Evolutionary conservation across 225 moss, liverwort and hornwort species (phyloP).

Genomic region (Pleurozium schreberi): DNA sequence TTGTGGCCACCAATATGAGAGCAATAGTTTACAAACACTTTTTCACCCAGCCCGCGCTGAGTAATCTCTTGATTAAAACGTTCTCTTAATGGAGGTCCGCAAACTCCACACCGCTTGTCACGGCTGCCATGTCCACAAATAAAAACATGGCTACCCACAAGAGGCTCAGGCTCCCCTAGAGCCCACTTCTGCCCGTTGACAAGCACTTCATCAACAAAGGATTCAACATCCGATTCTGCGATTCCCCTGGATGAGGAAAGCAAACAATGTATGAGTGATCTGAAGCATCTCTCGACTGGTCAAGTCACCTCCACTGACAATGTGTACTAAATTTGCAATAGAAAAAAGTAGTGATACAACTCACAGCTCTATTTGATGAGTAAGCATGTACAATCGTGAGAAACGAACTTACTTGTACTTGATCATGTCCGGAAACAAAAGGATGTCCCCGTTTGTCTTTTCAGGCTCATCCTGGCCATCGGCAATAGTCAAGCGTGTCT

Average conservation of each 20-base stretch:
- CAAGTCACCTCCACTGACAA: background rate
- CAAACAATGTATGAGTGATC: background rate
- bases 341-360: background rate
- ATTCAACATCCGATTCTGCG: constrained; percentile 60
- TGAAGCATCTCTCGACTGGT: background rate
- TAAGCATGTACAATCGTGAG: background rate
- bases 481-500: constrained; percentile 84
- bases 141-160: constrained; percentile 70
- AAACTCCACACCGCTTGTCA: constrained; percentile 76
- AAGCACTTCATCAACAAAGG: constrained; percentile 85
- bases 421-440: constrained; percentile 88
- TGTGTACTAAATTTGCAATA: background rate
- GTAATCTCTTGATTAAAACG: constrained; percentile 45
- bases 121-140: constrained; percentile 76
- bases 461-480: constrained; percentile 60
- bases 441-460: constrained; percentile 72
- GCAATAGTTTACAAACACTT: constrained; percentile 71
- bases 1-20: constrained; percentile 98
- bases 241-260: constrained; percentile 42
- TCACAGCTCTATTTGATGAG: background rate
- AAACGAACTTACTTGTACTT: constrained; percentile 58
- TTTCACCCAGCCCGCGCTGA: constrained; percentile 34
- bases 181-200: constrained; percentile 69
- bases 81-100: constrained; percentile 67
- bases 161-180: constrained; percentile 39